A percentile compares a stretch with the other conserved stretches of the same genome.
Conservation (phyloP, 805 yeast genomes). For the Lipomyces mesembrius region DNA sequence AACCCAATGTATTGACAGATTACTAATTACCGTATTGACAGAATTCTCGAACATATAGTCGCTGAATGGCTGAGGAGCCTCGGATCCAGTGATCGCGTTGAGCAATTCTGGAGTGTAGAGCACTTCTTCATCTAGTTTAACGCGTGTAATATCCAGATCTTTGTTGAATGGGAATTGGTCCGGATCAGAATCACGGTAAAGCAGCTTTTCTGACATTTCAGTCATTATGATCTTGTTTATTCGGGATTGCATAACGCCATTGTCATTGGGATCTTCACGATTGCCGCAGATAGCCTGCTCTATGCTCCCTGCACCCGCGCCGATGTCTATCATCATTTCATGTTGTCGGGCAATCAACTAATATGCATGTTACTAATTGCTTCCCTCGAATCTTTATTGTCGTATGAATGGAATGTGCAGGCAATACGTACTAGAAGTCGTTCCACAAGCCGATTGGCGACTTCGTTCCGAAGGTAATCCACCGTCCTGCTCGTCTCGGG, state of each 20-base stretch:
- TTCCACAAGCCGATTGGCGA: slow-evolving; percentile 73
- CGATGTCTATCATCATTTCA: slow-evolving; percentile 67
- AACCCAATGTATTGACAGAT: slow-evolving; percentile 80
- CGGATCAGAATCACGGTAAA: slow-evolving; percentile 57
- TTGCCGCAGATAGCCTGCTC: slow-evolving; percentile 47
- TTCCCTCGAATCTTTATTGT: neutral
- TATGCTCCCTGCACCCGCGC: slow-evolving; percentile 72
- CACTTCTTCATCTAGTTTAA: slow-evolving; percentile 70
- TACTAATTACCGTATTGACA: slow-evolving; percentile 75
- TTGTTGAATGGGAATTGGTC: slow-evolving; percentile 49
- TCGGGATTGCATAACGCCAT: slow-evolving; percentile 58
- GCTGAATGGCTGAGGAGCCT: slow-evolving; percentile 7
- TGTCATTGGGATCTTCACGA: slow-evolving; percentile 51
- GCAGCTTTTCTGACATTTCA: slow-evolving; percentile 61
- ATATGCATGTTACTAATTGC: neutral
- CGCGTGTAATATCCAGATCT: slow-evolving; percentile 54
- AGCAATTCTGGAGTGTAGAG: slow-evolving; percentile 33
- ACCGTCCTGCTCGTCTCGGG: slow-evolving; percentile 57
- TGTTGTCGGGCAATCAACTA: slow-evolving; percentile 67
- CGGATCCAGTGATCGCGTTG: slow-evolving; percentile 47
- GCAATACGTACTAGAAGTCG: slow-evolving; percentile 56
- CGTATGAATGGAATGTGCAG: neutral
- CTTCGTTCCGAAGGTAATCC: slow-evolving; percentile 76
- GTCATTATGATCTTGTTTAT: slow-evolving; percentile 64
- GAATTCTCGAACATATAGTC: slow-evolving; percentile 41